These are phyloP conservation scores for Leccinum fuscescens DNA, from an alignment of 1,284 basidiomycete genomes.

Conservation along the genomic window DNA sequence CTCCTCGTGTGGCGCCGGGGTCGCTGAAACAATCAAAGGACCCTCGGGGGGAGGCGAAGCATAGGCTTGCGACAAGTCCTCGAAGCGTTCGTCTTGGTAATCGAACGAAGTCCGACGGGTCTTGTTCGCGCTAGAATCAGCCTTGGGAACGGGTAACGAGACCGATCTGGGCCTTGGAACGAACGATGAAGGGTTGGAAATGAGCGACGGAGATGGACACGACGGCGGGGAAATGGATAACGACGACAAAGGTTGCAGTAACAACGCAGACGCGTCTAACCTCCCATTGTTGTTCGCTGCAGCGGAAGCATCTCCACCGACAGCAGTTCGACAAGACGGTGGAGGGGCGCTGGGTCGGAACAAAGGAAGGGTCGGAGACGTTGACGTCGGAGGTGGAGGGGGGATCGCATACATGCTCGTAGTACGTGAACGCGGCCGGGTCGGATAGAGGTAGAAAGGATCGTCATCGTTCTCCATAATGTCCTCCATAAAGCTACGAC, in stretches of 20 bases:
- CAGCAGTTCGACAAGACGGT: conserved; percentile 23
- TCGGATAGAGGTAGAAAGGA: conserved; percentile 25
- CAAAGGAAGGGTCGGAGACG: conserved; percentile 18
- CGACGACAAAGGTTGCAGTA: conserved; percentile 30
- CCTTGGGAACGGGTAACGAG: conserved; percentile 18
- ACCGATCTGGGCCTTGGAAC: conserved; percentile 26
- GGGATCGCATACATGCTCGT: conserved; percentile 27
- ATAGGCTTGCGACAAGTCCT: conserved; percentile 32
- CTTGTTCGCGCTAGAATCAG: conserved; percentile 6
- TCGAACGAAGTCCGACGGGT: conserved; percentile 15
- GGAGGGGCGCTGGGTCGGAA: conserved; percentile 26
- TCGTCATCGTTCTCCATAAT: conserved; percentile 23
- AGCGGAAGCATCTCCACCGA: background rate
- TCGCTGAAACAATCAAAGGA: conserved; percentile 23
- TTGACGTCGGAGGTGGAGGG: conserved; percentile 5
- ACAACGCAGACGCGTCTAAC: conserved; percentile 27
- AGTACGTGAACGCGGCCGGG: conserved; percentile 29
- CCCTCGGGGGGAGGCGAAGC: conserved; percentile 32
- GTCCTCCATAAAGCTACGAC: background rate
- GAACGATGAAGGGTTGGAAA: conserved; percentile 9
- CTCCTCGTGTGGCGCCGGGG: conserved; percentile 21
- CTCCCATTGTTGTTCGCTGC: background rate
- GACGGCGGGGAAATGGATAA: conserved; percentile 12
- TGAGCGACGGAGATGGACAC: conserved; percentile 1
- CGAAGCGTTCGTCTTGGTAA: conserved; percentile 16